Evolutionary conservation across 371 early-diverging fungal species (phyloP), one percentile per base, ranked within the genome.

Genomic region (Mucor piriformis): DNA sequence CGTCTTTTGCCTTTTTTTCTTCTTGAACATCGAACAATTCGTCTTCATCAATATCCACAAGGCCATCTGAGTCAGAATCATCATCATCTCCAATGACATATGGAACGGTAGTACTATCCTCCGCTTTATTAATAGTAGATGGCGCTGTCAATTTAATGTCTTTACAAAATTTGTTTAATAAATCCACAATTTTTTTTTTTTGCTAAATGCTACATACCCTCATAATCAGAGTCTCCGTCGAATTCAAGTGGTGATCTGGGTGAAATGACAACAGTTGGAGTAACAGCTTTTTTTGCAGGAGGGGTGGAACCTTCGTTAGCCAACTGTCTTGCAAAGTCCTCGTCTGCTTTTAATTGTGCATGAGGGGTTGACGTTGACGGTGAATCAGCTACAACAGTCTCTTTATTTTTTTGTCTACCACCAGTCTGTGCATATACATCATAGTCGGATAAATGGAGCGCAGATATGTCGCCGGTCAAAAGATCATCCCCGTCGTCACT

Each of bases 401-500:
- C 25, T 23, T 35, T 10, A 24, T 56, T 27, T 32, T 47, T 47
- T 33, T 37, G 54, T 25, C 42, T 56, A 3, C 32, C 55, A 23
- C 52, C 50, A 13, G 76, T 79, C 54, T 72, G 61, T 27, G 74
- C 66, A 61, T 79, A 79, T 1, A 80, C 80, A 54, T 80, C 80
- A 38, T 77, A 69, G 32, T 80, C 80, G 6, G 80, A 80, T 32
- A 80, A 61, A 52, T 68, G 73, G 42, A 80, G 59, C n/a, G 80
- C 80, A 10, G 80, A 71, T 57, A 77, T 71, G 57, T 80, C 80
- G 18, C 77, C 77, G 12, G 73, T 64, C 33, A 80, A 64, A 32
- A 80, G 60, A 50, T 79, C 76, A 54, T 80, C 80, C 1, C 69
- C 76, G 58, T 72, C 72, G 48, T 74, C 75, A 29, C 75, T 74